Evolutionary conservation across 371 early-diverging fungal genomes (phyloP).

Genomic region (Pancytospora philotis): DNA sequence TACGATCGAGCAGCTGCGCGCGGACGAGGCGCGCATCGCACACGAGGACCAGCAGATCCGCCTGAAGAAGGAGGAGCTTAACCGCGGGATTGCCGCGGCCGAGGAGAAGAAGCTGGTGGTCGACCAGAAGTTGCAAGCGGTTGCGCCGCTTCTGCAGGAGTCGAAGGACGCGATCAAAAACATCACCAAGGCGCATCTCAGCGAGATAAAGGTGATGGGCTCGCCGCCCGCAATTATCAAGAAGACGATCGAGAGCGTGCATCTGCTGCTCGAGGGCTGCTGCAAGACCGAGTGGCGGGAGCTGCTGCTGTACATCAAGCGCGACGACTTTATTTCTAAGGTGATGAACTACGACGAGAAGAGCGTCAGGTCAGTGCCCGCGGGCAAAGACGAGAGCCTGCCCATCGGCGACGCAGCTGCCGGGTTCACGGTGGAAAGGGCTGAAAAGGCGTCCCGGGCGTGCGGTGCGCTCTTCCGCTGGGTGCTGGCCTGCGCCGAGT

Average conservation of each 20-base stretch:
- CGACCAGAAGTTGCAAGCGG: slow-evolving; percentile 74
- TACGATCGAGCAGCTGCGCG: slow-evolving; percentile 63
- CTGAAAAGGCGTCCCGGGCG: slow-evolving; percentile 89
- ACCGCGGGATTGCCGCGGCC: slow-evolving; percentile 63
- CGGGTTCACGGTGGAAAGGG: slow-evolving; percentile 64
- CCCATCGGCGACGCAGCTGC: neutral
- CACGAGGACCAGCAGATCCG: slow-evolving; percentile 69
- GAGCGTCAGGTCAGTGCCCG: slow-evolving; percentile 66
- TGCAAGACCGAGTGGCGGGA: slow-evolving; percentile 61
- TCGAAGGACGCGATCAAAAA: slow-evolving; percentile 78
- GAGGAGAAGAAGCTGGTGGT: slow-evolving; percentile 69
- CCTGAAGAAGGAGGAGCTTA: slow-evolving; percentile 58
- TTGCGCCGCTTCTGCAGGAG: slow-evolving; percentile 88
- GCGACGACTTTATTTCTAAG: slow-evolving; percentile 87
- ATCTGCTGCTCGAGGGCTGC: slow-evolving; percentile 69
- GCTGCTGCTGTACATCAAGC: slow-evolving; percentile 75
- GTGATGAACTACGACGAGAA: slow-evolving; percentile 80
- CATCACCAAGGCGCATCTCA: slow-evolving; percentile 84
- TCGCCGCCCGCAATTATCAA: slow-evolving; percentile 90
- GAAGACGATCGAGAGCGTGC: slow-evolving; percentile 87
- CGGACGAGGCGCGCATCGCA: slow-evolving; percentile 65
- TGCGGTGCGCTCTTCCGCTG: slow-evolving; percentile 92
- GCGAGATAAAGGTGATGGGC: slow-evolving; percentile 90
- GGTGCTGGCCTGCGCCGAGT: slow-evolving; percentile 85
- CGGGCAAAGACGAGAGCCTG: slow-evolving; percentile 67